Evolutionary conservation across 208 protist genomes (phyloP), one percentile per base, ranked within the genome.

Genomic region (Leishmania guyanensis): DNA sequence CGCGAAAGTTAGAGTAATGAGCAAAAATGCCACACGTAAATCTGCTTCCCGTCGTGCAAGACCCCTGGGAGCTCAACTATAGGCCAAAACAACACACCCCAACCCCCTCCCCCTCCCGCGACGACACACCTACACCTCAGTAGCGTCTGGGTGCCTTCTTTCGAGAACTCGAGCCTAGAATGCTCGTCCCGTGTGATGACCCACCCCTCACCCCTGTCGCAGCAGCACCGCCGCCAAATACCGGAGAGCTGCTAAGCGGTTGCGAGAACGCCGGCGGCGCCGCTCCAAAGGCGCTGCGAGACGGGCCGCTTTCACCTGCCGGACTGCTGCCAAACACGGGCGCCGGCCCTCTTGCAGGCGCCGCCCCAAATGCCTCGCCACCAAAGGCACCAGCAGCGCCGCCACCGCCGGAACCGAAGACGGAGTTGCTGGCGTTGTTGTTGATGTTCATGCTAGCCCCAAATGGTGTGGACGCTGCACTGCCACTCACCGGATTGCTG

Each of bases 281-380:
- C 39, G 65, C 83, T 50, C 78, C 78, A 60, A 82, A 82, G 74
- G 39, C 50, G 62, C 68, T 65, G 60, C 29, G 26, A 48, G 39
- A 39, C 56, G 29, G 22, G 14, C 36, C 65, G 4, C n/a, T 20
- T 39, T n/a, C 62, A 9, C 60, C 50, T 60, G 71, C 46, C 50
- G 50, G 29, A 17, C 29, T 56, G 65, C 51, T 64, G 50, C 78
- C 78, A 69, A 81, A 81, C 29, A 43, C 65, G 17, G 78, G 78
- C 20, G 43, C 29, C 1, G 66, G 46, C 0, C 69, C 58, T 14
- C 10, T 71, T 62, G 64, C 51, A 17, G 78, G 78, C 20, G 50
- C 60, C 22, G 71, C 79, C 5, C 79, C 79, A 62, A 82, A 82
- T 26, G 50, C 12, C 36, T 26, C 76, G 26, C 48, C 64, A 68